Evolutionary conservation across 2,329 filamentous ascomycete species (phyloP).

Genomic region (Coniella vitis): DNA sequence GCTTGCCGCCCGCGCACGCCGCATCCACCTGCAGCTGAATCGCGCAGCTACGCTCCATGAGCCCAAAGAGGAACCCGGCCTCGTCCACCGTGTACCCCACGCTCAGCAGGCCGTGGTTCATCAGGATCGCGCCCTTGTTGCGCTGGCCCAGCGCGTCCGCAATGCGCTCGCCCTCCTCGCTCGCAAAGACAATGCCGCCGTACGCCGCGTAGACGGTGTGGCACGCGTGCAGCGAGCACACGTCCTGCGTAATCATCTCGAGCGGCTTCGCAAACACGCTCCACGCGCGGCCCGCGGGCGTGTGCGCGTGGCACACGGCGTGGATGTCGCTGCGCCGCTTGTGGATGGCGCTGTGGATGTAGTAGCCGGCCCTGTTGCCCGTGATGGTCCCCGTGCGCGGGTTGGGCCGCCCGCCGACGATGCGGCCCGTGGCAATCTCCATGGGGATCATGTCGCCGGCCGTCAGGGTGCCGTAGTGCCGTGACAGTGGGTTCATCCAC

Average conservation of each 20-base stretch:
- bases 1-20: conserved; percentile 39
- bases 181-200: conserved; percentile 46
- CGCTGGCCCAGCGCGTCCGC: conserved; percentile 52
- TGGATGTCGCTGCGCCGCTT: conserved; percentile 58
- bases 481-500: conserved; percentile 65
- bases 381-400: conserved; percentile 32
- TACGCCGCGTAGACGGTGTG: conserved; percentile 56
- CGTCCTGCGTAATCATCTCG: conserved; percentile 66
- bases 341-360: conserved; percentile 64
- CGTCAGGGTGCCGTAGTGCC: conserved; percentile 60
- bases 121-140: conserved; percentile 56
- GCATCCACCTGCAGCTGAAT: conserved; percentile 64
- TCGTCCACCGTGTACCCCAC: conserved; percentile 69
- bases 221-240: conserved; percentile 57
- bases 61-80: conserved; percentile 62
- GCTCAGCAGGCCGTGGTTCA: conserved; percentile 67
- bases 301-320: conserved; percentile 64
- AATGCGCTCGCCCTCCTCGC: conserved; percentile 59
- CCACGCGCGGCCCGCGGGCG: conserved; percentile 61
- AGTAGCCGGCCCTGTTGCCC: conserved; percentile 61
- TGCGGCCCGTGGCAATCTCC: conserved; percentile 47
- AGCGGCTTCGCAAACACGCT: conserved; percentile 55
- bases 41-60: conserved; percentile 62
- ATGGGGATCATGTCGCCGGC: conserved; percentile 63
- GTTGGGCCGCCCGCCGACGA: conserved; percentile 55